Conservation (phyloP, 768 basidiomycete species). For the Lepiota subincarnata region DNA sequence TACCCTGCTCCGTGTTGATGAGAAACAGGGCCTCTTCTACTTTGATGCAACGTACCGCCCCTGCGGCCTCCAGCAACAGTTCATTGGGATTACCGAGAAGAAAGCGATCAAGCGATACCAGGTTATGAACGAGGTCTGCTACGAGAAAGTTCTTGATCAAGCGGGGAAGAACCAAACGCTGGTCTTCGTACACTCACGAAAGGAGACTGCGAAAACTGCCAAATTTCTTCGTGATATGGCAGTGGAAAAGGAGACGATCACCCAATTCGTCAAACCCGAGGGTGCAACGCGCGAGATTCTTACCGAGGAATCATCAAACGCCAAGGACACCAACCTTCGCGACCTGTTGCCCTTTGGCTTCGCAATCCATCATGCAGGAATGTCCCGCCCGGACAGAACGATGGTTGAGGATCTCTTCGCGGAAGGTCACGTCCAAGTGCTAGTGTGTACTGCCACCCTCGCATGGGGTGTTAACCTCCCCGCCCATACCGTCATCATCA, state of each 20-base stretch:
- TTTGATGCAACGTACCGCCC: conserved; percentile 94
- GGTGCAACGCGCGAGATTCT: conserved; percentile 89
- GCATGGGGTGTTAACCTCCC: conserved; percentile 99
- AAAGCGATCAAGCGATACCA: conserved; percentile 99
- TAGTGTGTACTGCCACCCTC: conserved; percentile 96
- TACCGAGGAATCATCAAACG: conserved; percentile 75
- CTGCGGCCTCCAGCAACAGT: conserved; percentile 93
- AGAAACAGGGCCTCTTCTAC: conserved; percentile 90
- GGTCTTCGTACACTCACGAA: conserved; percentile 97
- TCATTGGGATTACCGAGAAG: conserved; percentile 97
- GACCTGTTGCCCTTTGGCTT: conserved; percentile 96
- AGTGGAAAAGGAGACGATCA: conserved; percentile 94
- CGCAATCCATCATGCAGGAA: conserved; percentile 96
- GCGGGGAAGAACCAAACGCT: conserved; percentile 84
- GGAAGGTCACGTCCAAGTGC: conserved; percentile 87
- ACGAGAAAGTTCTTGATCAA: conserved; percentile 97
- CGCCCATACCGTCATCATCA: conserved; percentile 97
- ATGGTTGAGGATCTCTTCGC: conserved; percentile 93
- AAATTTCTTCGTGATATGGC: conserved; percentile 93
- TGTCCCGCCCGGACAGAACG: conserved; percentile 86
- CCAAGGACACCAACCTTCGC: conserved; percentile 76
- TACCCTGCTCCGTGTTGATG: conserved; percentile 92
- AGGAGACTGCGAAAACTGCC: conserved; percentile 97
- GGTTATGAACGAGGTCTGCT: conserved; percentile 98
- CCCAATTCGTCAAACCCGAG: conserved; percentile 92